Evolutionary conservation across 768 basidiomycete species (phyloP), one percentile per base, ranked within the genome.

Genomic region (Collybiopsis confluens): DNA sequence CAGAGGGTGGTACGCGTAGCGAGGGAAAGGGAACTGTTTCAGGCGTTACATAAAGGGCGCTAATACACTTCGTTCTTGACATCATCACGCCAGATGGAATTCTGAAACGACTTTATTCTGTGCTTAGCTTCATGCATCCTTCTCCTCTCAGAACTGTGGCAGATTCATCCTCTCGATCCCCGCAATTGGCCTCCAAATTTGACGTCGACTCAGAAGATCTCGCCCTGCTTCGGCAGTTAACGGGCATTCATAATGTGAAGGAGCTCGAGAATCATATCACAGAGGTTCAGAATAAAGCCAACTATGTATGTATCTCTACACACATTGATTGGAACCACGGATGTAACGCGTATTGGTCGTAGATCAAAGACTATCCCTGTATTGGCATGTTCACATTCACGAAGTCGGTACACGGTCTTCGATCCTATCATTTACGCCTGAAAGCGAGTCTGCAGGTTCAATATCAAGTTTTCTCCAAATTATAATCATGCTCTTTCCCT

Each of bases 361-460:
- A 53, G 43, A 45, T 53, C 16, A 20, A 36, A 27, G 26, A 35
- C 23, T 53, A 45, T 16, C 43, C 43, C 9, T 53, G 52, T 44
- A 49, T 58, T 35, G 38, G 26, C 38, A 9, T 40, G 7, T 43
- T 51, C 69, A 69, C 56, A 70, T 28, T 66, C 61, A 56, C 61
- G 60, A 36, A 74, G 75, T 58, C 63, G 66, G 27, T 73, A 70
- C 54, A 74, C 74, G n/a, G 49, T 46, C 7, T 73, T 72, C 49
- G 45, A 54, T 42, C 18, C 16, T 24, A 3, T 41, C 24, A 20
- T 41, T 40, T 52, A 6, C 13, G 21, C 18, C 11, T 23, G 20
- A 50, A 11, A 23, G 16, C 9, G 6, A 26, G 24, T 26, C 30
- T 33, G 1, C 30, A 65, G 64, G 46, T 49, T 58, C 10, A 62